These are phyloP conservation scores for Gossypium australe DNA, from an alignment of 345 rosid species.

Conservation along the genomic window DNA sequence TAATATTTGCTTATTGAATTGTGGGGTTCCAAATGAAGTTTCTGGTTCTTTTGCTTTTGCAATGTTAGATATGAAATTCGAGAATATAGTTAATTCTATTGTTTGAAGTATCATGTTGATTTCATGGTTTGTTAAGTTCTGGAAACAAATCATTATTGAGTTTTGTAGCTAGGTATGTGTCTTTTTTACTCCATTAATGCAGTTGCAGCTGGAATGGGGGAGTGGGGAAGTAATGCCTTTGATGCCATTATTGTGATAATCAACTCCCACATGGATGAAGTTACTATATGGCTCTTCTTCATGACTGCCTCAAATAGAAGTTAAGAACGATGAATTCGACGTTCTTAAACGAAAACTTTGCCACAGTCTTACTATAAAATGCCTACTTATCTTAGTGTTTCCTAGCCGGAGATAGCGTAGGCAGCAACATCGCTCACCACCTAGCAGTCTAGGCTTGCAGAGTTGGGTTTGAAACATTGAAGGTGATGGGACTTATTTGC, in stretches of 20 bases:
- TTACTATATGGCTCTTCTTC: background rate
- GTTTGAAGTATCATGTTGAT: background rate
- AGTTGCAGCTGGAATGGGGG: background rate
- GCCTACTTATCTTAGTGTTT: constrained; percentile 57
- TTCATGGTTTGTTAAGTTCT: background rate
- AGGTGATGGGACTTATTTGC: constrained; percentile 41
- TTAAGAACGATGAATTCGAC: constrained; percentile 54
- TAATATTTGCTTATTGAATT: too few species aligned
- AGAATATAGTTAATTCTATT: too few species aligned
- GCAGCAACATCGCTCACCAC: constrained; percentile 73
- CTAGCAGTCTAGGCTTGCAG: constrained; percentile 41
- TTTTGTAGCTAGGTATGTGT: background rate
- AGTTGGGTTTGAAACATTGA: constrained; percentile 21
- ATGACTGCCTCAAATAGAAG: too few species aligned
- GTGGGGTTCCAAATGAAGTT: too few species aligned
- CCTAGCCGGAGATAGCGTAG: constrained; percentile 74
- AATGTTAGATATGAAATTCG: too few species aligned
- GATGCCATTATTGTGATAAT: background rate
- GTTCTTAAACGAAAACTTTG: constrained; percentile 39
- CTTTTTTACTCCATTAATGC: background rate
- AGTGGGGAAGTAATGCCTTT: background rate
- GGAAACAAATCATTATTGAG: background rate
- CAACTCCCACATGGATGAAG: background rate
- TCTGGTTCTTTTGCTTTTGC: too few species aligned
- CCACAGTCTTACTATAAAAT: constrained; percentile 28